Base-by-base conservation (phyloP, 2,329 filamentous ascomycete species). In the Colletotrichum sidae region DNA sequence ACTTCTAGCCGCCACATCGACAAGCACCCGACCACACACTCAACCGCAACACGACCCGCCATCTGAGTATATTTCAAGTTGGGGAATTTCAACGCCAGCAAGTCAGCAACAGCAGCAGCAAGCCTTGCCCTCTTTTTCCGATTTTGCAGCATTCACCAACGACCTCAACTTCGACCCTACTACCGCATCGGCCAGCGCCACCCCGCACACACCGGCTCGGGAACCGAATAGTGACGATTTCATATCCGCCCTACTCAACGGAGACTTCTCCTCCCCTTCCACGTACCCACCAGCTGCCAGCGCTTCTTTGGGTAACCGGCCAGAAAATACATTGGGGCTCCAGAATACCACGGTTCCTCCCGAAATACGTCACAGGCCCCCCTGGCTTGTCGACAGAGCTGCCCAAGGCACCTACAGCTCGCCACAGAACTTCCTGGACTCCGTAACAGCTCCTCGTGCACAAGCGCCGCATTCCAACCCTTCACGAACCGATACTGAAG, bases 261-360 rank as follows among this genome's bases (percentile, higher is more conserved):
- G 64, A 55, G 71, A 76, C 12, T 77, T 77, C 57, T 78, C 76
- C 9, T 79, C 77, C 2, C 77, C 77, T 25, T 78, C 78, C 17
- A 72, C 68, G 12, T 79, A 78, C 54, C 75, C 76, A 6, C 68
- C 72, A 44, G 74, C 78, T 64, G 69, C 65, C 17, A 50, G 61
- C 39, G n/a, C 68, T 44, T 61, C 67, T 51, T 60, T 67, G 51
- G 49, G 66, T 46, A 59, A 47, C 57, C 39, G 44, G 39, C 55
- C 39, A 34, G 12, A 47, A 15, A 66, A 44, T 25, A 42, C 39
- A 8, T 34, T 37, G 39, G 57, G 34, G 8, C 37, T 41, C 8
- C 64, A 38, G 13, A 44, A 65, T 12, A 8, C n/a, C 13, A 15
- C 17, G 10, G 45, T 45, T 12, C 15, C 47, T 37, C 33, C 60